phyloP scores from a whole-genome alignment of 306 rosid species.

The Rubus parviflorus region DNA sequence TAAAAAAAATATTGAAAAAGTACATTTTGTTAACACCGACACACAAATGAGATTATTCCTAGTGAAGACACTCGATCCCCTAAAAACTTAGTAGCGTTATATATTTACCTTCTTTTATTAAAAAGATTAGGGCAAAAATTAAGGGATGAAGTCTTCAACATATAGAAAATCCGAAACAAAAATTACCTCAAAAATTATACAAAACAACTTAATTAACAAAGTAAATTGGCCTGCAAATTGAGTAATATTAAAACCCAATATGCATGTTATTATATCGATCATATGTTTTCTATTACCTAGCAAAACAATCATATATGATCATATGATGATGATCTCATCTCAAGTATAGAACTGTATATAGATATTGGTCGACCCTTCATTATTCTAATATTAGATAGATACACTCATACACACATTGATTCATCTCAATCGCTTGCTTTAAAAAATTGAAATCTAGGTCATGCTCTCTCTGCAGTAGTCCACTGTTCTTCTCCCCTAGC shows the following conservation, averaged over 20 bases:
- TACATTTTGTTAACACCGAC: no score
- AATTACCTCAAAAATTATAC: no score
- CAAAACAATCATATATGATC: neutral
- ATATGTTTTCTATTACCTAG: neutral
- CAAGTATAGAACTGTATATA: neutral
- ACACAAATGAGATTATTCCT: no score
- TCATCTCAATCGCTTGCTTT: neutral
- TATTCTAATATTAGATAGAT: neutral
- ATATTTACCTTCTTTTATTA: neutral
- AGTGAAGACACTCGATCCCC: no score
- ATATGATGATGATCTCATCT: neutral
- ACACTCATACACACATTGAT: neutral
- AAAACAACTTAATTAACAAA: no score
- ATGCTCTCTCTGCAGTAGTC: neutral
- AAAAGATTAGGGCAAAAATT: neutral
- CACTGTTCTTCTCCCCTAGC: constrained; percentile 5
- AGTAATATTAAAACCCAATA: neutral
- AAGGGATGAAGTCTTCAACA: neutral
- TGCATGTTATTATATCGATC: neutral
- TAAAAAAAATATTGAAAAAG: no score
- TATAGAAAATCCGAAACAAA: neutral
- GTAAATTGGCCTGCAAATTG: neutral
- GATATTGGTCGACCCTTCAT: constrained; percentile 2
- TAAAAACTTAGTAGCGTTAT: neutral
- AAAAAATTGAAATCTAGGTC: neutral